Conservation (phyloP, 1,284 basidiomycete genomes). For the Rhodotorula sp. region DNA sequence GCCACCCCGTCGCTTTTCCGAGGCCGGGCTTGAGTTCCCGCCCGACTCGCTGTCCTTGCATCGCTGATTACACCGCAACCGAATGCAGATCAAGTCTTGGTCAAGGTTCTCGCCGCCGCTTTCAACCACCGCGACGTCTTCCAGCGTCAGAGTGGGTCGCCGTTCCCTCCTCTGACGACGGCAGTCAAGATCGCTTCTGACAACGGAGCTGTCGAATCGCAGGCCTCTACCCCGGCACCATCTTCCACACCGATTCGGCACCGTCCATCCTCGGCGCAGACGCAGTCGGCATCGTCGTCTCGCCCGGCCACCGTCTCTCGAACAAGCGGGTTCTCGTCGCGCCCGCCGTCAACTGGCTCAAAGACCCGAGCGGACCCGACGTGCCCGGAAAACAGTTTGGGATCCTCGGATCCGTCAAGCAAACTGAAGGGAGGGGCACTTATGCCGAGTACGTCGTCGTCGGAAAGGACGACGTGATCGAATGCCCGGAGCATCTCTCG, state of each 20-base stretch:
- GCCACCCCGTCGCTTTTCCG: too few relatives aligned
- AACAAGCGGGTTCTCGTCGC: slow-evolving; percentile 40
- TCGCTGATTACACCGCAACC: too few relatives aligned
- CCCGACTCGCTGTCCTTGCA: too few relatives aligned
- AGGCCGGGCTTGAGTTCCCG: too few relatives aligned
- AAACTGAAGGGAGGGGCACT: slow-evolving; percentile 57
- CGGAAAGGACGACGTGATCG: slow-evolving; percentile 66
- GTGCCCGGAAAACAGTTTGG: slow-evolving; percentile 31
- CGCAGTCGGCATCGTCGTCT: slow-evolving; percentile 40
- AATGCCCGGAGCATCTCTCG: slow-evolving; percentile 66
- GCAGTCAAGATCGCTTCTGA: neutral
- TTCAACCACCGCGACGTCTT: slow-evolving; percentile 46
- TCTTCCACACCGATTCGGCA: slow-evolving; percentile 17
- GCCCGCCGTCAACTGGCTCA: slow-evolving; percentile 39
- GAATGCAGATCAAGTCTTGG: slow-evolving; percentile 36
- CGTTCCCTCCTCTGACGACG: too few relatives aligned
- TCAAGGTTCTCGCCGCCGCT: slow-evolving; percentile 41
- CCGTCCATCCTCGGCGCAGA: slow-evolving; percentile 44
- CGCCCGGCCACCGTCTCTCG: slow-evolving; percentile 34
- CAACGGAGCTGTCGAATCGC: neutral
- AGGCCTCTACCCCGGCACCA: slow-evolving; percentile 44
- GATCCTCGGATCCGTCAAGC: slow-evolving; percentile 39
- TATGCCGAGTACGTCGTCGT: slow-evolving; percentile 76
- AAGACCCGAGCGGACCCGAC: slow-evolving; percentile 40
- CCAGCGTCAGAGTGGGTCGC: slow-evolving; percentile 39